Evolutionary conservation across 129 eudicot genomes (phyloP).

Genomic region (Chrysanthemum makinoi): DNA sequence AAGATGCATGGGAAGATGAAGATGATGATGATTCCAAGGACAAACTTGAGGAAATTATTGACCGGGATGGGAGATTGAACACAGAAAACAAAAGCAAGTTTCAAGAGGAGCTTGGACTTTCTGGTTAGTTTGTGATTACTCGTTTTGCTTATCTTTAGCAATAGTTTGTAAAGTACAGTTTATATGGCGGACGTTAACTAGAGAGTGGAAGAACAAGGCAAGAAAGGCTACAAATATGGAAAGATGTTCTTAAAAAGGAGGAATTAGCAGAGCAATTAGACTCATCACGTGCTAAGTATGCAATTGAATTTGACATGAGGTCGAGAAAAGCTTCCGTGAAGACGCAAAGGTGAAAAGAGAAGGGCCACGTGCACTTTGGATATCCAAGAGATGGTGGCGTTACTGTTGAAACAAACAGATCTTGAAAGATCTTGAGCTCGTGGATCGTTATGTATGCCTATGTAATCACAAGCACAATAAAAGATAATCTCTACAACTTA

Average conservation of each 20-base stretch:
- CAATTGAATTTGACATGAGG: constrained; percentile 91
- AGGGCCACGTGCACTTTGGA: constrained; percentile 86
- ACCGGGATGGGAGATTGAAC: constrained; percentile 37
- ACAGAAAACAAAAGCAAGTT: constrained; percentile 40
- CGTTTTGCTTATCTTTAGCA: neutral
- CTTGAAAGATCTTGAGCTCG: too few species aligned
- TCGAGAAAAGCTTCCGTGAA: constrained; percentile 83
- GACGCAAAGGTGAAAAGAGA: constrained; percentile 63
- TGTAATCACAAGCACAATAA: too few species aligned
- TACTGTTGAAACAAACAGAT: too few species aligned
- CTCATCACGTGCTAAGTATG: constrained; percentile 62
- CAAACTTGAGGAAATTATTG: constrained; percentile 44
- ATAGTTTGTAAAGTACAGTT: constrained; percentile 9
- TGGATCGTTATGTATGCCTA: too few species aligned
- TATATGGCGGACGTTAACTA: constrained; percentile 30
- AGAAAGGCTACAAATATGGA: constrained; percentile 81
- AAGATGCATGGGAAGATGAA: constrained; percentile 89
- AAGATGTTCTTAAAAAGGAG: constrained; percentile 27
- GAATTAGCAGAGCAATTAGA: constrained; percentile 59
- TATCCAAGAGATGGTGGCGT: constrained; percentile 97
- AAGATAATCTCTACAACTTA: too few species aligned
- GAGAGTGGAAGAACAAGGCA: constrained; percentile 67
- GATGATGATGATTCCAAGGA: constrained; percentile 38
- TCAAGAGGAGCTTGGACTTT: constrained; percentile 52
- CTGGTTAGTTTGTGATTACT: constrained; percentile 45